Evolutionary conservation across 2,329 filamentous ascomycete species (phyloP).

Genomic region (Ramularia collo-cygni): DNA sequence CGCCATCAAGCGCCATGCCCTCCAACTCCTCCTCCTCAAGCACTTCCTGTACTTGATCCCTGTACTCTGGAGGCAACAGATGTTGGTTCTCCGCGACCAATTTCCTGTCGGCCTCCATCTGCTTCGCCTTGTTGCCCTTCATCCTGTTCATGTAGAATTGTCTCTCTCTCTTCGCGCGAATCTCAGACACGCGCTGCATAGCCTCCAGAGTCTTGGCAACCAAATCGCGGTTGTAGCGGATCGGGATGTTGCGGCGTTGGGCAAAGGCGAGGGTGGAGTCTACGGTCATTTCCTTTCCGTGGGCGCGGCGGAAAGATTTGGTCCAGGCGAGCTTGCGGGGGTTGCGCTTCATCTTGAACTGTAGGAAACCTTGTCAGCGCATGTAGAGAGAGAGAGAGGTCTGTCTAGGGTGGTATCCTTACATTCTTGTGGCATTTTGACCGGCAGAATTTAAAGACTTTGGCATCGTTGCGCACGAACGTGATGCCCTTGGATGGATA

Average conservation of each 20-base stretch:
- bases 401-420: constrained; percentile 8
- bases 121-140: constrained; percentile 78
- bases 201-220: constrained; percentile 80
- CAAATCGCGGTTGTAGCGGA: constrained; percentile 92
- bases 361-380: constrained; percentile 10
- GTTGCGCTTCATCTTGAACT: constrained; percentile 98
- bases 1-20: constrained; percentile 42
- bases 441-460: constrained; percentile 61
- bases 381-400: not conserved
- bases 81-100: constrained; percentile 89
- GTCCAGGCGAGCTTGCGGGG: constrained; percentile 96
- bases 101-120: constrained; percentile 74
- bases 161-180: constrained; percentile 73
- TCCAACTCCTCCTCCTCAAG: constrained; percentile 54
- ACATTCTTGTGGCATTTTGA: constrained; percentile 59
- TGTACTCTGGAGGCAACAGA: constrained; percentile 60
- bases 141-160: constrained; percentile 92
- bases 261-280: constrained; percentile 91
- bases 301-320: constrained; percentile 79
- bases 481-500: constrained; percentile 61
- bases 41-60: constrained; percentile 41
- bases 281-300: constrained; percentile 80
- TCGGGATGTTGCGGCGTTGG: constrained; percentile 84
- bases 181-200: constrained; percentile 86
- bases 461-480: constrained; percentile 61